Base-by-base conservation (phyloP, 345 rosid species). In the Camelina neglecta region DNA sequence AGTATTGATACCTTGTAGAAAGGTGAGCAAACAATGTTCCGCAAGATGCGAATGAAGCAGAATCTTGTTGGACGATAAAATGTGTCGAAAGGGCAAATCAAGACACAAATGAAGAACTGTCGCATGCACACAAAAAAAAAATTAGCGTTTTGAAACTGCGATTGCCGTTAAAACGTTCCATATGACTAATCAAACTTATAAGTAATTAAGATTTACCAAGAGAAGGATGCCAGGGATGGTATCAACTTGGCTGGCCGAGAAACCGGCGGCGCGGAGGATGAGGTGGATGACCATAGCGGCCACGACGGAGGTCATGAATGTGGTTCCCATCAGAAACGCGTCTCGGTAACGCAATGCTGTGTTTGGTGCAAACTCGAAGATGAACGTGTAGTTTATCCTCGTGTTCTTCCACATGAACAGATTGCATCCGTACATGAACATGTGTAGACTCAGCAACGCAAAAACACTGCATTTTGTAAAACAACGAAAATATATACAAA, bases 381-480 rank as follows among this genome's bases (percentile, higher is more conserved):
- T 95, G 82, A 95, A 95, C 65, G 78, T 85, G 85, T 81, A 84
- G 86, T 95, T 95, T 80, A 95, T 87, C 75, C 99, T 84, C 10
- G 88, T 86, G 5, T 47, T 81, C 84, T 83, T 89, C 99, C 99
- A 95, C 94, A 83, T 72, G 82, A 88, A 85, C 13, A 95, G 68
- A 75, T 95, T 90, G 85, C 99, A 95, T 4, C 99, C 99, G 44
- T 95, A 90, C 91, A 85, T 81, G 65, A 95, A 95, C 89, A 95
- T 80, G 83, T 95, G 99, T 79, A 95, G 76, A 85, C 98, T 88
- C 80, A 92, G 71, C 84, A 95, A 78, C 3, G 98, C 89, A 67
- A 95, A 88, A 69, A 85, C 86, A 67, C 99, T 95, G 92, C 90
- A 80, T 20, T 67, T 66, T 33, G 13, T 1, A 1, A 3, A 29